Evolutionary conservation across 768 basidiomycete species (phyloP), one percentile per base, ranked within the genome.

Genomic region (Podaxis rugospora): DNA sequence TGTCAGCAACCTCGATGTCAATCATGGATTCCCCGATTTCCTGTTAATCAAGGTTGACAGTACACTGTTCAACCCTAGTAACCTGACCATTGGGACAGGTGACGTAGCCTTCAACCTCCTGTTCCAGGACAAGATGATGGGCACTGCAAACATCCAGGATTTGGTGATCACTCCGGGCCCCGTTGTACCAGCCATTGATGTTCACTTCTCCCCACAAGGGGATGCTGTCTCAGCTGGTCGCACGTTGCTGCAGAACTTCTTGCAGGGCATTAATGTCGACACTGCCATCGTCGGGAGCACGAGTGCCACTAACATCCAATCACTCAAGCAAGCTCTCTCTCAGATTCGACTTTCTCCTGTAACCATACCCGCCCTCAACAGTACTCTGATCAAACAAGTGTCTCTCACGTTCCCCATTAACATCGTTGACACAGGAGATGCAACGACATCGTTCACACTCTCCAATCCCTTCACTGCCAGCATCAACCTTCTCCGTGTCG

Each of bases 391-490:
- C 63, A 75, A 72, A 51, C 77, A 76, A 25, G 80, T 83, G 1
- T 77, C 80, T 1, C 74, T 91, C 35, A 74, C 78, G 21, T 87
- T 91, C 74, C 87, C 88, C 1, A 72, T 74, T 10, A 72, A 90
- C 65, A 86, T 90, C 49, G 83, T 80, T 16, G 72, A 78, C 63
- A 89, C 83, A 0, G 85, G 84, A 11, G 69, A 86, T 18, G 86
- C 87, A 1, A 76, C 77, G n/a, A 74, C 82, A 4, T 72, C 81
- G 1, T 88, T 90, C 67, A 76, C 72, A 0, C 75, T 91, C 28
- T 73, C 76, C 18, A 88, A 91, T 66, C 88, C 88, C 0, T 91
- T 91, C 72, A 89, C 87, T 0, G 87, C 89, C 16, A 83, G 82
- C 67, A 83, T 91, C 69, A 87, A 85, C 67, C 70, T 91, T 14